phyloP scores from a whole-genome alignment of 192 early-diverging fungal genomes.

The Umbelopsis isabellina region DNA sequence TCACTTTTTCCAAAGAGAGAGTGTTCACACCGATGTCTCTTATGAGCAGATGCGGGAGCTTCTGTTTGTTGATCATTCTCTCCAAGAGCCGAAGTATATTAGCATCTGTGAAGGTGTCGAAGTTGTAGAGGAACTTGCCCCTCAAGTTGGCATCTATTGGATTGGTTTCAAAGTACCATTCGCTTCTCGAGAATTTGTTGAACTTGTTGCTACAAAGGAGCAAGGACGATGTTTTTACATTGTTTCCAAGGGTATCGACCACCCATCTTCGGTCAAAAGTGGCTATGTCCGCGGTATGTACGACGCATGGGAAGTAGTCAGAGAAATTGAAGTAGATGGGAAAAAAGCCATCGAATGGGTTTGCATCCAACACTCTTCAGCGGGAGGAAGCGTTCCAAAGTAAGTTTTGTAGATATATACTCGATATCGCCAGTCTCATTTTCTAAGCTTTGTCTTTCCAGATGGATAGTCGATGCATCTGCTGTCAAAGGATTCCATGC shows the following conservation, averaged over 20 bases:
- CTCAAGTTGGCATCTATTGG: conserved; percentile 24
- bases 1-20: conserved; percentile 5
- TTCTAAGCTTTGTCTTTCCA: not conserved
- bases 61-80: conserved; percentile 14
- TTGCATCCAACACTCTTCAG: conserved; percentile 23
- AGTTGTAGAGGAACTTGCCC: not conserved
- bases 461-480: conserved; percentile 14
- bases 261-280: conserved; percentile 3
- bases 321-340: not conserved
- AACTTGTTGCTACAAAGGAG: conserved; percentile 19
- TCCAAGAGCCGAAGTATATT: conserved; percentile 23
- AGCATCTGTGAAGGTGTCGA: conserved; percentile 16
- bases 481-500: not conserved
- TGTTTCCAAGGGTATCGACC: conserved; percentile 3
- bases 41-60: conserved; percentile 1
- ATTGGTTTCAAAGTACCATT: conserved; percentile 26
- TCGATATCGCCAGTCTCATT: not conserved
- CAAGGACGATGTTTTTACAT: conserved; percentile 6
- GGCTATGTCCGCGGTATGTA: conserved; percentile 3
- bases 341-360: conserved; percentile 17
- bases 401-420: not conserved
- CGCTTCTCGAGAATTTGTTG: conserved; percentile 24
- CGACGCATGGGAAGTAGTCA: conserved; percentile 14
- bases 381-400: conserved; percentile 17
- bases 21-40: not conserved